Evolutionary conservation across 179 eudicot genomes (phyloP).

Genomic region (Spinacia oleracea): DNA sequence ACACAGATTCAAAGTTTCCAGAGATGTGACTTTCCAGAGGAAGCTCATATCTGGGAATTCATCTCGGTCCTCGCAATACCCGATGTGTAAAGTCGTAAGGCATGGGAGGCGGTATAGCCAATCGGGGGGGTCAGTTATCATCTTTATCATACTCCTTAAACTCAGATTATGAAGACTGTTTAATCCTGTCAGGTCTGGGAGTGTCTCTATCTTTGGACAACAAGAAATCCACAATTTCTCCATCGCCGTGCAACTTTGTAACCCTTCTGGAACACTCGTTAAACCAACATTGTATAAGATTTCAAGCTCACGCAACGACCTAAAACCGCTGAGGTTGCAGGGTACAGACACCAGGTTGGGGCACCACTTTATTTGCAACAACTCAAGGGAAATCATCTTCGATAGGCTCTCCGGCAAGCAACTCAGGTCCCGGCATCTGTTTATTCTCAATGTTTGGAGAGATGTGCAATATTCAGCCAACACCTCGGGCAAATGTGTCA

Average conservation of each 20-base stretch:
- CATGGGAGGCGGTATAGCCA: conserved; percentile 9
- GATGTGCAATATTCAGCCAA: neutral
- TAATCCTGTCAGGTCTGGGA: neutral
- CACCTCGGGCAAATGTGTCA: neutral
- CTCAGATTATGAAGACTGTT: neutral
- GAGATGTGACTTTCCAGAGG: conserved; percentile 7
- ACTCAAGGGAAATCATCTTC: neutral
- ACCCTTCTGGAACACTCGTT: neutral
- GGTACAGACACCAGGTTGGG: neutral
- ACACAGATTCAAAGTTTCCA: neutral
- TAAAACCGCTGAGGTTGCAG: neutral
- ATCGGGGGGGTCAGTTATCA: neutral
- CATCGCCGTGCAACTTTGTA: conserved; percentile 13
- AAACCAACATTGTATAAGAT: neutral
- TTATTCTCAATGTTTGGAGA: neutral
- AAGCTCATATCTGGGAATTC: conserved; percentile 13
- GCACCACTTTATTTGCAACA: neutral
- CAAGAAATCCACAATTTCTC: neutral
- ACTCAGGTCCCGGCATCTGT: neutral
- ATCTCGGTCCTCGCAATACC: neutral
- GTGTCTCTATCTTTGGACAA: neutral
- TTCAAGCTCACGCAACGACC: neutral
- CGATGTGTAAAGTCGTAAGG: neutral
- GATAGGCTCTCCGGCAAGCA: neutral
- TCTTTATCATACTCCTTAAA: neutral